A percentile compares a stretch with the other conserved stretches of the same genome.
Evolutionary conservation across 1,284 basidiomycete genomes (phyloP).

Genomic region (Rhodofomes roseus): DNA sequence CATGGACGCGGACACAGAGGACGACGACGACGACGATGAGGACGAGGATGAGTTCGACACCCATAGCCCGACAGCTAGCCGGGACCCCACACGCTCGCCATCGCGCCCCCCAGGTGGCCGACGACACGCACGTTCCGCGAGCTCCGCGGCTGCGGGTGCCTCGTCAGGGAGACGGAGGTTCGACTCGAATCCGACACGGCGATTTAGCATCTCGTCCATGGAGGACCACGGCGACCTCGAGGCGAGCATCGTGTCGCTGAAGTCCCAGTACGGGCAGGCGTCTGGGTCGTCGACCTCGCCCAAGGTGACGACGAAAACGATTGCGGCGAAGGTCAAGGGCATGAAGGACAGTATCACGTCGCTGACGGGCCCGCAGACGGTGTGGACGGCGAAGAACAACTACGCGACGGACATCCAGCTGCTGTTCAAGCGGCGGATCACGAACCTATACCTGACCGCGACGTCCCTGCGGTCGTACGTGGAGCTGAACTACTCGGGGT

Average conservation of each 20-base stretch:
- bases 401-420: constrained; percentile 89
- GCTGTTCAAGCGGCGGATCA: constrained; percentile 89
- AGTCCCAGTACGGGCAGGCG: constrained; percentile 16
- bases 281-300: constrained; percentile 13
- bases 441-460: constrained; percentile 79
- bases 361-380: constrained; percentile 35
- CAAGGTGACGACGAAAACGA: constrained; percentile 30
- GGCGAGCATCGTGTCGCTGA: constrained; percentile 36
- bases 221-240: constrained; percentile 45
- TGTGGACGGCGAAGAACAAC: constrained; percentile 83
- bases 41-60: constrained; percentile 46
- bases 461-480: constrained; percentile 91
- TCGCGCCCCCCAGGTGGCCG: constrained; percentile 22
- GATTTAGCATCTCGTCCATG: constrained; percentile 52
- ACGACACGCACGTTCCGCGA: constrained; percentile 34
- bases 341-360: constrained; percentile 53
- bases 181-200: constrained; percentile 24
- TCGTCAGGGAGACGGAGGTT: constrained; percentile 18
- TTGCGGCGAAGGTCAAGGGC: constrained; percentile 47
- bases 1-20: constrained; percentile 49
- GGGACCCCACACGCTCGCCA: constrained; percentile 20
- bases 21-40: constrained; percentile 69
- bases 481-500: constrained; percentile 91
- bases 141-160: constrained; percentile 18
- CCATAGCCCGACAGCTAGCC: constrained; percentile 19